phyloP scores from a whole-genome alignment of 2,329 filamentous ascomycete genomes.

The Botrytis deweyae region DNA sequence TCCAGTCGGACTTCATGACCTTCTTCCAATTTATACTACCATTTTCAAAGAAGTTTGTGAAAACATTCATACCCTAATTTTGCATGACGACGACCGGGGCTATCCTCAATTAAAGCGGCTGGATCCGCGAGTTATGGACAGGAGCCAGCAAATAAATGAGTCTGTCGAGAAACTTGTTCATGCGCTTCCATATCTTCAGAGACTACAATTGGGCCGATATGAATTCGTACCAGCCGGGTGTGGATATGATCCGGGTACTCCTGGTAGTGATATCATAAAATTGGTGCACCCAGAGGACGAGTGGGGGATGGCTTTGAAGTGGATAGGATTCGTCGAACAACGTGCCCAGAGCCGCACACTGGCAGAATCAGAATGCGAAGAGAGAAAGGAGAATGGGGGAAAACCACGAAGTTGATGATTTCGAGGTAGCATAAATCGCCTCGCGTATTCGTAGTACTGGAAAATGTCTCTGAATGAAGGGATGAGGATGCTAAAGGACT shows the following conservation, averaged over 20 bases:
- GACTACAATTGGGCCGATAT: background rate
- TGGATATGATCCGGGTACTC: background rate
- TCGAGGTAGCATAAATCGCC: background rate
- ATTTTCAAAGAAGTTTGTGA: background rate
- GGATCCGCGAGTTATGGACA: background rate
- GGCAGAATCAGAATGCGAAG: background rate
- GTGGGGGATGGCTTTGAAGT: background rate
- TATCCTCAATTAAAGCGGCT: background rate
- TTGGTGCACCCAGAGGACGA: background rate
- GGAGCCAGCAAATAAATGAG: background rate
- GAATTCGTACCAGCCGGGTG: background rate
- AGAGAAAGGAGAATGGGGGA: background rate
- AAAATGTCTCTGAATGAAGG: background rate
- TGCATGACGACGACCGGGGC: background rate
- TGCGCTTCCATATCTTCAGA: background rate
- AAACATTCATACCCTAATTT: background rate
- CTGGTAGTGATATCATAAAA: background rate
- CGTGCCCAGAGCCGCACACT: background rate
- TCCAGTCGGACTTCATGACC: constrained; percentile 2
- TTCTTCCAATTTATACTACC: background rate
- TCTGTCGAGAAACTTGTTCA: background rate
- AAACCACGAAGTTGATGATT: background rate
- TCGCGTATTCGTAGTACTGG: accelerated
- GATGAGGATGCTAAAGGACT: too few species aligned
- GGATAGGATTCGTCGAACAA: background rate